phyloP scores from a whole-genome alignment of 140 eudicot species.

The Anethum foeniculum region DNA sequence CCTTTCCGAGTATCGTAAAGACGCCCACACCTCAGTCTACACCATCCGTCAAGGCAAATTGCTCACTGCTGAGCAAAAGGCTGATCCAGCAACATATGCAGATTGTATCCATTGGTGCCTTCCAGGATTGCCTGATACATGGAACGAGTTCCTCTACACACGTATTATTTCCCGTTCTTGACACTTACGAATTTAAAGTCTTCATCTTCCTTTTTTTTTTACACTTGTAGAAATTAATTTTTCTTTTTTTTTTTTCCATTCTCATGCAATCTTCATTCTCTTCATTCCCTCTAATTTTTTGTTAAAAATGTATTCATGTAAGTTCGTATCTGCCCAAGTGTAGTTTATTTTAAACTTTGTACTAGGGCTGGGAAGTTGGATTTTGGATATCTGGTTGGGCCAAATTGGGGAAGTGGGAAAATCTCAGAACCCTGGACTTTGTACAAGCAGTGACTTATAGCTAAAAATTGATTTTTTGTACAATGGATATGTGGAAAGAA shows the following conservation, averaged over 20 bases:
- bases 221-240: conserved; percentile 3
- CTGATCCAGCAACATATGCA: conserved; percentile 65
- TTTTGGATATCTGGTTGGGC: background rate
- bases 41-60: conserved; percentile 83
- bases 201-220: too few species aligned
- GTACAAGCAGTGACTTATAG: background rate
- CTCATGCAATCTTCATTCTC: background rate
- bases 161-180: conserved; percentile 66
- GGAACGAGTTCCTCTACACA: conserved; percentile 89
- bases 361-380: conserved; percentile 4
- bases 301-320: background rate
- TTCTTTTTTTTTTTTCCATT: background rate
- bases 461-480: background rate
- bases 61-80: conserved; percentile 63
- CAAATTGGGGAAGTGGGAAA: conserved; percentile 3
- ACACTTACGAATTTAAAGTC: conserved; percentile 12
- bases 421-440: conserved; percentile 9
- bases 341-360: conserved; percentile 14
- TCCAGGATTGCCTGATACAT: conserved; percentile 84
- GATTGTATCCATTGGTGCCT: conserved; percentile 99
- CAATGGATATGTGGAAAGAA: conserved; percentile 8
- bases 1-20: conserved; percentile 83
- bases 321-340: background rate
- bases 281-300: background rate
- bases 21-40: conserved; percentile 84